Percentiles rank a stretch among this genome's conserved stretches.
These are phyloP conservation scores for Boletus vermiculosoides DNA, from an alignment of 768 basidiomycete species.

Conservation along the genomic window DNA sequence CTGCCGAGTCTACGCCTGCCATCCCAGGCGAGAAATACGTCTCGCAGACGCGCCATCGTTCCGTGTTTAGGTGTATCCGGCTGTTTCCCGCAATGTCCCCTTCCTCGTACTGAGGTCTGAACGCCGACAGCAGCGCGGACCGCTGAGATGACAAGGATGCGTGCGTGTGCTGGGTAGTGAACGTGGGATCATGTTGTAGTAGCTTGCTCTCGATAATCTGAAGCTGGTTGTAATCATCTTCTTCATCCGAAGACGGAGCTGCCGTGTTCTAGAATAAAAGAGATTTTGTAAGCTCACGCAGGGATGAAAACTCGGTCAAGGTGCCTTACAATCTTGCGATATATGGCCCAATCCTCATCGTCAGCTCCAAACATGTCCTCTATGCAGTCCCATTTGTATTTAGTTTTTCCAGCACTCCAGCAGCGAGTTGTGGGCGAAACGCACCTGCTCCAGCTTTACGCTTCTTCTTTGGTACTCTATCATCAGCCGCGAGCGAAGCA, in stretches of 20 bases:
- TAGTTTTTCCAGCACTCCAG: background rate
- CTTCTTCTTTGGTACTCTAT: slow-evolving; percentile 78
- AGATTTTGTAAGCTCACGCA: background rate
- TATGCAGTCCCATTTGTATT: slow-evolving; percentile 25
- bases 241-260: slow-evolving; percentile 81
- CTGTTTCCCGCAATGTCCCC: slow-evolving; percentile 66
- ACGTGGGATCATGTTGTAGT: slow-evolving; percentile 79
- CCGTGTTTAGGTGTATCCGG: slow-evolving; percentile 86
- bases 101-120: slow-evolving; percentile 77
- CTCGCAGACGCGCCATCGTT: slow-evolving; percentile 89
- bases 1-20: slow-evolving; percentile 93
- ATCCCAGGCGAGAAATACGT: slow-evolving; percentile 91
- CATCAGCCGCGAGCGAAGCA: slow-evolving; percentile 86
- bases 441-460: slow-evolving; percentile 78
- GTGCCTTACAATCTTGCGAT: slow-evolving; percentile 84
- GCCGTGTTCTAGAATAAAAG: slow-evolving; percentile 55
- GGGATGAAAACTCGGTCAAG: background rate
- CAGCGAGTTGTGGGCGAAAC: slow-evolving; percentile 16
- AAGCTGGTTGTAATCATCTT: slow-evolving; percentile 74
- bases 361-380: slow-evolving; percentile 94
- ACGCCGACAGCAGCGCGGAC: slow-evolving; percentile 84
- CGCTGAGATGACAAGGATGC: slow-evolving; percentile 72
- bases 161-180: slow-evolving; percentile 79
- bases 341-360: slow-evolving; percentile 97
- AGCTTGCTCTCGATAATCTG: slow-evolving; percentile 76